These are phyloP conservation scores for Piloderma croceum DNA, from an alignment of 768 basidiomycete genomes.

Conservation along the genomic window DNA sequence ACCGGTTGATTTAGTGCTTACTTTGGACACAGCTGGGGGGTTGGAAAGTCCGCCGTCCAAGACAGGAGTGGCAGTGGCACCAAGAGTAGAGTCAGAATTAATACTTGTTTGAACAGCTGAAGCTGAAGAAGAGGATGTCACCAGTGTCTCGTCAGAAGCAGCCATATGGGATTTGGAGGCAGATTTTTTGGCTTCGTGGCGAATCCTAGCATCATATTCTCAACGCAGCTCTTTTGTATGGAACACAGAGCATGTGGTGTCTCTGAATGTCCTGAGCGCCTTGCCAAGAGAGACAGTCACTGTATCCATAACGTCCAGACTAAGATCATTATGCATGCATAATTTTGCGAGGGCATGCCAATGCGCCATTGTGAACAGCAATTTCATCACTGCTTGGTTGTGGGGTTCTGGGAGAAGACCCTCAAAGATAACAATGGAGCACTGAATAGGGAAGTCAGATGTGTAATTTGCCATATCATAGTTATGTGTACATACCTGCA, in stretches of 20 bases:
- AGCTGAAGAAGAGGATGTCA: too few relatives aligned
- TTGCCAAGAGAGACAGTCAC: slow-evolving; percentile 13
- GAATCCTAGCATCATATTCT: slow-evolving; percentile 27
- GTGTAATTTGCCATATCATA: not conserved
- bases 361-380: slow-evolving; percentile 9
- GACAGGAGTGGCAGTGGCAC: too few relatives aligned
- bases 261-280: slow-evolving; percentile 15
- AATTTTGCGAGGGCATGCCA: slow-evolving; percentile 13
- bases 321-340: slow-evolving; percentile 1
- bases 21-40: too few relatives aligned
- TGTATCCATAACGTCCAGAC: not conserved
- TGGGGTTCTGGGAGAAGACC: slow-evolving; percentile 24
- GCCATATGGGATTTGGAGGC: not conserved
- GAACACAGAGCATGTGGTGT: slow-evolving; percentile 17
- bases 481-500: slow-evolving; percentile 21
- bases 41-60: too few relatives aligned
- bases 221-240: slow-evolving; percentile 27
- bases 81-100: too few relatives aligned
- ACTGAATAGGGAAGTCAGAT: slow-evolving; percentile 15
- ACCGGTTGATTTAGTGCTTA: not conserved
- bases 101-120: too few relatives aligned
- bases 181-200: slow-evolving; percentile 13
- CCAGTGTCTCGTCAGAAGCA: too few relatives aligned
- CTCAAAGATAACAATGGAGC: slow-evolving; percentile 29
- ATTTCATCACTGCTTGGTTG: slow-evolving; percentile 17